Base-by-base conservation (phyloP, 257 asterid genomes). In the Nicotiana paniculata region DNA sequence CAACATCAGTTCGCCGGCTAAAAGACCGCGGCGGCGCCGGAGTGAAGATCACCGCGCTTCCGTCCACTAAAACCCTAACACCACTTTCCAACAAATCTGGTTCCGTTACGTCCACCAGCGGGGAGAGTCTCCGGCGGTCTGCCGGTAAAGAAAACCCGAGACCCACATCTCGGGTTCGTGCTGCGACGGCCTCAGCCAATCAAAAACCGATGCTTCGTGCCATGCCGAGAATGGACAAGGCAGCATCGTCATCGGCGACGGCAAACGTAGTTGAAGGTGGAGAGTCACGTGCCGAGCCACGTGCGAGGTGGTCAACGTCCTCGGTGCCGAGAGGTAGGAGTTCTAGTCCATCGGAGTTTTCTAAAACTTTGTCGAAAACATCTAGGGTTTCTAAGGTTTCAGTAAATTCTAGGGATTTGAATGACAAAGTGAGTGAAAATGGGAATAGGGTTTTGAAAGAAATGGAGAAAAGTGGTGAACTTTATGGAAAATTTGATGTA, bases 241-340 rank as follows among this genome's bases (percentile, higher is more conserved):
- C 84, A 12, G 85, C 89, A 39, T 90, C 83, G 3, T 84, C 89
- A 48, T 90, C 83, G 1, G 83, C 65, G 37, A 53, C 79, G 53
- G 85, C 61, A 67, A 35, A 48, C 79, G 70, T 65, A 28, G 74
- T 58, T 48, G 90, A 82, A 28, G 79, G 53, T 4, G 55, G 77
- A 39, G 90, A 77, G 6, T 13, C 79, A 9, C 86, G 86, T 32
- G 80, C 63, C 2, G 91, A 89, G 69, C 77, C 90, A 9, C 96
- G 91, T 75, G 66, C 81, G 51, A 83, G 95, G 84, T 76, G 87
- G 91, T 92, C 96, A 10, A 86, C 92, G 77, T 85, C 93, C 4
- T 90, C 97, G 12, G 92, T 90, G 35, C 91, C 95, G 61, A 89
- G 97, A 91, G 98, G 95, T 90, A 90, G 98, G 91, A 92, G 94